These are phyloP conservation scores for Angomonas deanei DNA, from an alignment of 208 protist species.

Conservation along the genomic window DNA sequence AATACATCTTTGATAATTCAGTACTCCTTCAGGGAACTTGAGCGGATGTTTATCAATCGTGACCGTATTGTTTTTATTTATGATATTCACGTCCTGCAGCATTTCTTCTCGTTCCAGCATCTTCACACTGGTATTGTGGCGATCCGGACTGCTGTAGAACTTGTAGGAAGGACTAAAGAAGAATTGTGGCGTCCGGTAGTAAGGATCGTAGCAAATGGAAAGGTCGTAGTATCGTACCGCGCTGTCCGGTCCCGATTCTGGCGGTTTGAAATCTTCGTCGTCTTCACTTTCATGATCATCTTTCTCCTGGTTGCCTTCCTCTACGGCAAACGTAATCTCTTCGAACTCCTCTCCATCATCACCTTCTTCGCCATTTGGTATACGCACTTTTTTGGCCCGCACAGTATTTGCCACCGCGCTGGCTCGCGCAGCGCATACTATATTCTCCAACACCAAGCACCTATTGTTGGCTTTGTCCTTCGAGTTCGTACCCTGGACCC, in stretches of 20 bases:
- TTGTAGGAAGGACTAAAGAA: neutral
- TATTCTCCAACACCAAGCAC: neutral
- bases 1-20: neutral
- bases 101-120: neutral
- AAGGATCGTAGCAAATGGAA: slow-evolving; percentile 2
- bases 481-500: neutral
- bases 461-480: neutral
- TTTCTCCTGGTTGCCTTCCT: neutral
- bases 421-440: neutral
- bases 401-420: neutral
- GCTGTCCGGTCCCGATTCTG: too few relatives aligned
- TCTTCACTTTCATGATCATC: neutral
- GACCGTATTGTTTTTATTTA: slow-evolving; percentile 4
- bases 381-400: neutral
- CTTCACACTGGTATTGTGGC: neutral
- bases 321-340: neutral
- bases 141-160: neutral
- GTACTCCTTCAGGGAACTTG: neutral
- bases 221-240: neutral
- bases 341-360: neutral
- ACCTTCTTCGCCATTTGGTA: too few relatives aligned
- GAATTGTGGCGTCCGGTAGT: neutral
- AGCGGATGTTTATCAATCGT: neutral
- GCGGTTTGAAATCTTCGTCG: neutral
- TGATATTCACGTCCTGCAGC: slow-evolving; percentile 1